These are phyloP conservation scores for Abortiporus biennis DNA, from an alignment of 1,284 basidiomycete genomes.

Conservation along the genomic window DNA sequence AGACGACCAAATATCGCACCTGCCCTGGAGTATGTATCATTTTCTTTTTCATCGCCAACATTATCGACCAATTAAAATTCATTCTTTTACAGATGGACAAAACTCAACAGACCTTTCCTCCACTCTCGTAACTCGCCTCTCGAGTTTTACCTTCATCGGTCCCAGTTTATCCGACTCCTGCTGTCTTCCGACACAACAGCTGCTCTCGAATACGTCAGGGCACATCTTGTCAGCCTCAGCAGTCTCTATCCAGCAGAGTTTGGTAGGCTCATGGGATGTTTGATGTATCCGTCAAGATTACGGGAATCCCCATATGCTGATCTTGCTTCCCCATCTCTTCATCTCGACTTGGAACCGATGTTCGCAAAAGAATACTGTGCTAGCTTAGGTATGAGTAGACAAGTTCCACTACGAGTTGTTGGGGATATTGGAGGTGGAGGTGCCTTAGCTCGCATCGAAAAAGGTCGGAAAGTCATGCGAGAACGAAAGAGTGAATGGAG, in stretches of 20 bases:
- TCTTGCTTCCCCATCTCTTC: slow-evolving; percentile 60
- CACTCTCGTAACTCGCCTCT: slow-evolving; percentile 66
- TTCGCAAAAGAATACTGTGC: slow-evolving; percentile 91
- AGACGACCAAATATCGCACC: slow-evolving; percentile 59
- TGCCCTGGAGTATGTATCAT: slow-evolving; percentile 63
- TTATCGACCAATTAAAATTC: slow-evolving; percentile 4
- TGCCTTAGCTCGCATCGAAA: slow-evolving; percentile 85
- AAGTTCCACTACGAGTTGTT: slow-evolving; percentile 81
- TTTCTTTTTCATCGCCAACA: not conserved
- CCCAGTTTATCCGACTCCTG: slow-evolving; percentile 74
- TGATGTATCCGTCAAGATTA: slow-evolving; percentile 58
- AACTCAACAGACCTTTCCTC: slow-evolving; percentile 60
- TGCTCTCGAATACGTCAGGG: slow-evolving; percentile 75
- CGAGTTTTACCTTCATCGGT: slow-evolving; percentile 84
- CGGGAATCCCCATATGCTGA: slow-evolving; percentile 71
- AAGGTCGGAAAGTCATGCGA: slow-evolving; percentile 88
- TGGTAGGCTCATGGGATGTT: slow-evolving; percentile 70
- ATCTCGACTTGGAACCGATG: slow-evolving; percentile 72
- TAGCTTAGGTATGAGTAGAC: slow-evolving; percentile 79
- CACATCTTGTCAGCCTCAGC: slow-evolving; percentile 65
- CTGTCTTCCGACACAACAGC: slow-evolving; percentile 44
- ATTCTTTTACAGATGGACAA: slow-evolving; percentile 60
- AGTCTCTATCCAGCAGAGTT: slow-evolving; percentile 61
- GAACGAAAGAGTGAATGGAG: slow-evolving; percentile 90
- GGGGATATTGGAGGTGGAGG: slow-evolving; percentile 90